phyloP scores from a whole-genome alignment of 1,139 yeast genomes.

The Yamadazyma atlantica region DNA sequence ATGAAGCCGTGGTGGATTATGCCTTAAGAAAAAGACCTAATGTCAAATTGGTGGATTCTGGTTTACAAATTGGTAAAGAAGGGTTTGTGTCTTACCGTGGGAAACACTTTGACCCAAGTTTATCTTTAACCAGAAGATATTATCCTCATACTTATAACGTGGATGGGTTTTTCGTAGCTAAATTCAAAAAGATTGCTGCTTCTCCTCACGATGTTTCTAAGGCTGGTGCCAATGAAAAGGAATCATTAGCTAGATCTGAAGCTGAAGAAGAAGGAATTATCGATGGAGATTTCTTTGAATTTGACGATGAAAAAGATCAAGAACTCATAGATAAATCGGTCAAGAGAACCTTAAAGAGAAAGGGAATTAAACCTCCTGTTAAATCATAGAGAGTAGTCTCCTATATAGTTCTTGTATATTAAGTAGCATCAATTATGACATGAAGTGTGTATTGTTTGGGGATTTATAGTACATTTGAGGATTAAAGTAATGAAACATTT shows the following conservation, averaged over 20 bases:
- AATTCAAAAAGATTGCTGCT: conserved; percentile 87
- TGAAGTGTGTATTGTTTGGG: background rate
- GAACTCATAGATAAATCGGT: conserved; percentile 72
- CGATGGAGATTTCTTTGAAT: conserved; percentile 80
- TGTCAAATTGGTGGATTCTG: conserved; percentile 90
- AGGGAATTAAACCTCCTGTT: conserved; percentile 69
- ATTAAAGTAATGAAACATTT: conserved; percentile 41
- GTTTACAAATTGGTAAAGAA: conserved; percentile 92
- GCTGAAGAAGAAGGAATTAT: conserved; percentile 79
- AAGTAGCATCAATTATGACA: conserved; percentile 1
- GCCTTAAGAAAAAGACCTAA: conserved; percentile 96
- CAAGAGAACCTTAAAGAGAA: conserved; percentile 70
- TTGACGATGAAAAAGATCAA: conserved; percentile 75
- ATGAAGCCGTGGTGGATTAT: conserved; percentile 98
- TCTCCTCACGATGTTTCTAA: conserved; percentile 81
- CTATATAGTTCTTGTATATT: conserved; percentile 12
- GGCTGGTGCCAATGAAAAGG: conserved; percentile 90
- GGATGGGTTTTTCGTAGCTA: conserved; percentile 97
- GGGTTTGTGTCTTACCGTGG: conserved; percentile 95
- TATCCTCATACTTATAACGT: conserved; percentile 98
- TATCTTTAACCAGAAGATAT: conserved; percentile 86
- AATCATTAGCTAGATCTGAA: conserved; percentile 74
- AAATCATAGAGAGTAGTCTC: no score
- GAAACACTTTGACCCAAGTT: conserved; percentile 76
- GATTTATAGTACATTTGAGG: background rate